Percentiles rank a stretch among this genome's conserved stretches.
phyloP scores from a whole-genome alignment of 495 filamentous ascomycete genomes.

The Letharia lupina region DNA sequence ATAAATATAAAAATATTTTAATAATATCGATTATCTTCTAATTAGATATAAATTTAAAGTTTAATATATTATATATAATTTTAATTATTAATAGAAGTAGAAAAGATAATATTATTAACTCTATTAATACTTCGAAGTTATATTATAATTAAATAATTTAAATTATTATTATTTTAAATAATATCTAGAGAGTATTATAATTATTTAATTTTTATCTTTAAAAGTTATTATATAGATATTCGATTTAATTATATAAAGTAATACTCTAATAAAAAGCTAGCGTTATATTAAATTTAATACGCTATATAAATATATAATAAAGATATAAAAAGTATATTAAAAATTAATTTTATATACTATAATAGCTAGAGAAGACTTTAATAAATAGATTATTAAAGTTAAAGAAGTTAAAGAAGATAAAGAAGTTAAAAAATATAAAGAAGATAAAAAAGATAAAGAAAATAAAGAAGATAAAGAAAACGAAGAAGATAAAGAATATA shows the following conservation, averaged over 20 bases:
- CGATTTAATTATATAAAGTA: slow-evolving; percentile 16
- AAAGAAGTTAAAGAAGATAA: no score
- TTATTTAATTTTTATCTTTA: background rate
- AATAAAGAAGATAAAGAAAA: no score
- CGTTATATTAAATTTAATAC: no score
- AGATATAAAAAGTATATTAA: no score
- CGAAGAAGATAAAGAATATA: no score
- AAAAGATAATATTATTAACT: background rate
- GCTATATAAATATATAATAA: no score
- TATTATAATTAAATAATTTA: slow-evolving; percentile 9
- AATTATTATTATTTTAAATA: slow-evolving; percentile 8
- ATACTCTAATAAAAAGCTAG: background rate
- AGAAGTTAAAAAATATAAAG: no score
- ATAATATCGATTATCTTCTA: slow-evolving; percentile 6
- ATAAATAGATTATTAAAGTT: background rate
- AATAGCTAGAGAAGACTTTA: background rate
- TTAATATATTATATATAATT: slow-evolving; percentile 12
- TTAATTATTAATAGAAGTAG: slow-evolving; percentile 13
- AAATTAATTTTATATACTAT: no score
- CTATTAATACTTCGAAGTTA: background rate
- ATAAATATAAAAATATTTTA: slow-evolving; percentile 11
- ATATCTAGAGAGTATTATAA: background rate
- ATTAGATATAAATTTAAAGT: slow-evolving; percentile 6
- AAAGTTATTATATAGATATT: slow-evolving; percentile 12
- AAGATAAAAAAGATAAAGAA: no score